Conservation (phyloP, 345 rosid genomes). For the Aegle marmelos region DNA sequence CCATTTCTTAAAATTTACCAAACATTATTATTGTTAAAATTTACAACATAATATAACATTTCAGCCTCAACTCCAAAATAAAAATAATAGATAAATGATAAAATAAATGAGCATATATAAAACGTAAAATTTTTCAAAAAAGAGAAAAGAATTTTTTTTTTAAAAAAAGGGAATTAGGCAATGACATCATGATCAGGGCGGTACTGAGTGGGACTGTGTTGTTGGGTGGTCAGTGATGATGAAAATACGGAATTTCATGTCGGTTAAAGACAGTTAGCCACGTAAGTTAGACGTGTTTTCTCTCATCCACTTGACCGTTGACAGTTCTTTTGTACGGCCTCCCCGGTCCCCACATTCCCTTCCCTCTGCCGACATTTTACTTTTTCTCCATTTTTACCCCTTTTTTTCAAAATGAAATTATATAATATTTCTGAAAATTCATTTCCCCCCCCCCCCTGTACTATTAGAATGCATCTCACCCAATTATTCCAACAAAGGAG, state of each 20-base stretch:
- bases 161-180: not conserved
- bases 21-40: no score
- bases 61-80: no score
- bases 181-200: not conserved
- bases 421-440: no score
- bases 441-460: no score
- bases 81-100: no score
- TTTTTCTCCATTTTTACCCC: not conserved
- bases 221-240: not conserved
- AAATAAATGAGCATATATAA: not conserved
- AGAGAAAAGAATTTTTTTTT: not conserved
- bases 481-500: no score
- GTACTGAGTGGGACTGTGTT: not conserved
- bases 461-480: no score
- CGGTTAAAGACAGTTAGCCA: constrained; percentile 41
- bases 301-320: constrained; percentile 35
- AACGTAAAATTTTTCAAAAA: not conserved
- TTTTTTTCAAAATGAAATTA: no score
- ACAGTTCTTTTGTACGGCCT: constrained; percentile 32
- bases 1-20: fast-evolving
- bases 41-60: no score
- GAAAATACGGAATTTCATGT: constrained; percentile 20
- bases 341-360: constrained; percentile 21
- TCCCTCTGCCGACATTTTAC: constrained; percentile 40
- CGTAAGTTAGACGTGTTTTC: constrained; percentile 41